These are phyloP conservation scores for Cladophialophora immunda DNA, from an alignment of 2,329 filamentous ascomycete species.

Conservation along the genomic window DNA sequence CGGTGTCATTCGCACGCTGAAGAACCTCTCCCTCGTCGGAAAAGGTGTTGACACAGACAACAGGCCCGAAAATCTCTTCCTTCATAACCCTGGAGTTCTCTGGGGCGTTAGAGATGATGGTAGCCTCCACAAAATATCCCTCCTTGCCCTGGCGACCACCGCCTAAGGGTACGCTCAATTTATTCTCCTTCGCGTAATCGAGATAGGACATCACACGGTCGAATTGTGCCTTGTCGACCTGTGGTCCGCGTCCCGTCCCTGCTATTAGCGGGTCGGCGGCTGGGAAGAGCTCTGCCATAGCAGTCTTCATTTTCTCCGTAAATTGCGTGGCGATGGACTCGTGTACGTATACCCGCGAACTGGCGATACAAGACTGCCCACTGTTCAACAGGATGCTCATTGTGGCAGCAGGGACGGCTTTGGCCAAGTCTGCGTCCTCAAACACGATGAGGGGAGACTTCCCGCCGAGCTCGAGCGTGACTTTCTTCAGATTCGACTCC, in stretches of 20 bases:
- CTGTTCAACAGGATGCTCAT: constrained; percentile 67
- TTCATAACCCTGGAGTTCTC: constrained; percentile 64
- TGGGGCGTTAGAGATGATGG: constrained; percentile 66
- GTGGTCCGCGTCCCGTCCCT: constrained; percentile 65
- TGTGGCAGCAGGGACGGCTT: constrained; percentile 58
- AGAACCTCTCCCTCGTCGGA: constrained; percentile 68
- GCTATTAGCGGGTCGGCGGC: constrained; percentile 47
- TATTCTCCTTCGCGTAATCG: constrained; percentile 62
- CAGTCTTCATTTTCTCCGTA: no score
- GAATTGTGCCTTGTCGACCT: constrained; percentile 72
- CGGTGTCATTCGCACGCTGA: constrained; percentile 61
- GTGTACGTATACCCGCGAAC: constrained; percentile 66
- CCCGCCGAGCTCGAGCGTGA: constrained; percentile 48
- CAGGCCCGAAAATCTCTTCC: constrained; percentile 70
- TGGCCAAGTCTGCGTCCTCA: constrained; percentile 45
- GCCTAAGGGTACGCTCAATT: constrained; percentile 54
- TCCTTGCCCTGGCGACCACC: constrained; percentile 60
- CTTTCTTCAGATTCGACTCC: constrained; percentile 46
- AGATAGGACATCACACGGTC: constrained; percentile 66
- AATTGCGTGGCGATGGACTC: constrained; percentile 61
- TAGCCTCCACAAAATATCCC: constrained; percentile 71
- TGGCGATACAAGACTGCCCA: constrained; percentile 62
- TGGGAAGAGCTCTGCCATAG: no score
- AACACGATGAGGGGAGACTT: constrained; percentile 49
- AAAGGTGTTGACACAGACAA: constrained; percentile 70